Evolutionary conservation across 2,329 filamentous ascomycete genomes (phyloP), one percentile per base, ranked within the genome.

Genomic region (Claviceps africana): DNA sequence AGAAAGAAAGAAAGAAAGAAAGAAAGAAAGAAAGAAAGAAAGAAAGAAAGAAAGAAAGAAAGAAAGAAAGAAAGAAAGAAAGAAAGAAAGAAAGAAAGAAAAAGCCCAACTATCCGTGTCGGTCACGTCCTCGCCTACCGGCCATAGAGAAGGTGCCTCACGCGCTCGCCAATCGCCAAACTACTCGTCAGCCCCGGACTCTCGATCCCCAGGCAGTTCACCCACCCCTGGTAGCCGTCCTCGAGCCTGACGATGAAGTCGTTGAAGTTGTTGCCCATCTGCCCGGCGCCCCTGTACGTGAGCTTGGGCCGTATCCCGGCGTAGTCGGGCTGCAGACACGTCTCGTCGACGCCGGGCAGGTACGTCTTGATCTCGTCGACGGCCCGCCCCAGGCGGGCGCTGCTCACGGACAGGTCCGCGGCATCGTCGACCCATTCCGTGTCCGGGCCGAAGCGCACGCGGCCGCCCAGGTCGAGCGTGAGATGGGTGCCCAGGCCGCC

Each of bases 151-250:
- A 81, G 57, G 49, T 65, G 61, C 44, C 70, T 66, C 0, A 95
- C 89, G 72, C 79, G 77, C 63, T 95, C 87, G 3, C 76, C 90
- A 67, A 96, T 91, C 1, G 89, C 89, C 70, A 97, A 69, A 59
- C 78, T 81, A 65, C 87, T 93, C 47, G 91, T 97, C 66, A 97
- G 69, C 4, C 91, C 91, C 0, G 91, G 91, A 67, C 88, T 95
- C 72, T 97, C 91, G 59, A 96, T 96, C 0, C 89, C 91, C 59
- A 97, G 64, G 58, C 97, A 65, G 71, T 96, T 96, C 9, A 97
- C 77, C 77, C 91, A 96, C 2, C 88, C 90, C 2, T 78, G 70
- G 60, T 79, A 89, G 0, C 86, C 89, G 1, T 88, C 78, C 67
- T 95, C 90, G 59, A 77, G 79, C 55, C 75, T 68, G 46, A 98